phyloP scores from a whole-genome alignment of 2,329 filamentous ascomycete genomes.

The Fusarium sp. region DNA sequence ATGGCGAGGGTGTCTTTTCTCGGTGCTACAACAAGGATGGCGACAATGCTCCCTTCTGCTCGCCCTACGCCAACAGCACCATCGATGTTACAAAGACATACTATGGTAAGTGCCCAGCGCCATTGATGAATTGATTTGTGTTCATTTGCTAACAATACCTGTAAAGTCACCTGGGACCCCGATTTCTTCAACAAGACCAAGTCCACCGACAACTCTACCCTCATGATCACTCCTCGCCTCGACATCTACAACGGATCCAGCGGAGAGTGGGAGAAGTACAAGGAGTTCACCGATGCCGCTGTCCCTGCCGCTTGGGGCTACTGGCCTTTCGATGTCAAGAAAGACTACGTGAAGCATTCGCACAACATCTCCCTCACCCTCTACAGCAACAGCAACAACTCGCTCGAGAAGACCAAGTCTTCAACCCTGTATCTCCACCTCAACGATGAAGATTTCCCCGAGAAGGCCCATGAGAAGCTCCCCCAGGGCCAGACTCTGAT shows the following conservation, averaged over 20 bases:
- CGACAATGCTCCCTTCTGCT: constrained; percentile 64
- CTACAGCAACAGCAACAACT: constrained; percentile 54
- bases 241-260: constrained; percentile 57
- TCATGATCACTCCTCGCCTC: constrained; percentile 54
- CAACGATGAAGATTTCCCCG: constrained; percentile 52
- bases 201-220: constrained; percentile 52
- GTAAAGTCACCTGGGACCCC: constrained; percentile 68
- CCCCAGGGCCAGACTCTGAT: constrained; percentile 58
- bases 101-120: constrained; percentile 58
- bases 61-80: constrained; percentile 58
- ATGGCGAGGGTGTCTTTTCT: constrained; percentile 62
- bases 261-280: constrained; percentile 50
- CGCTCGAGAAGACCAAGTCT: constrained; percentile 56
- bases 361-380: constrained; percentile 65
- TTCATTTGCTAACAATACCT: neutral
- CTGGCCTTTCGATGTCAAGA: constrained; percentile 60
- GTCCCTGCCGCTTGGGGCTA: constrained; percentile 61
- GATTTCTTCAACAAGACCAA: constrained; percentile 61
- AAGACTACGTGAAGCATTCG: constrained; percentile 52
- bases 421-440: constrained; percentile 57
- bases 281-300: constrained; percentile 53
- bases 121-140: neutral
- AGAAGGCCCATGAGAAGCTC: constrained; percentile 51
- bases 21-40: constrained; percentile 64
- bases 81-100: constrained; percentile 62